Conservation (phyloP, 306 rosid genomes). For the Crataegus laevigata region DNA sequence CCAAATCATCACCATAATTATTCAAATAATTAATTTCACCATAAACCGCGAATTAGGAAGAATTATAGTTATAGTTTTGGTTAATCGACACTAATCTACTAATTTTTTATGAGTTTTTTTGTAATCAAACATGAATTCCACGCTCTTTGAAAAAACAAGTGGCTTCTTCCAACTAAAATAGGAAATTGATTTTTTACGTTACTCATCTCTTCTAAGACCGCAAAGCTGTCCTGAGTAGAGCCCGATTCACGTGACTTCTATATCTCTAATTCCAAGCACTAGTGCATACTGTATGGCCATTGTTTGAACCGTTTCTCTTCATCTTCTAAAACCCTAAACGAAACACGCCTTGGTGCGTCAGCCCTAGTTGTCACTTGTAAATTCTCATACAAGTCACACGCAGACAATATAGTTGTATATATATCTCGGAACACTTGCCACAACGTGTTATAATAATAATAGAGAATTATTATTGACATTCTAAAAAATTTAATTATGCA, state of each 20-base stretch:
- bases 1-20: neutral
- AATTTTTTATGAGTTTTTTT: neutral
- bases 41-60: neutral
- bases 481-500: too few species aligned
- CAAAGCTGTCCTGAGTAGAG: neutral
- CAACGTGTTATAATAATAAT: too few species aligned
- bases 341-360: conserved; percentile 20
- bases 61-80: too few species aligned
- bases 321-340: neutral
- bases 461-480: too few species aligned
- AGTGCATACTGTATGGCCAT: neutral
- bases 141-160: neutral
- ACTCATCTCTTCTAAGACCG: neutral
- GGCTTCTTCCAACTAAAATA: neutral
- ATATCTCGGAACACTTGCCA: neutral
- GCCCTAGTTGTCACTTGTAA: neutral
- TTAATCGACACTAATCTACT: neutral
- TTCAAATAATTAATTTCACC: neutral
- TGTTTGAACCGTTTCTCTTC: neutral
- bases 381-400: neutral
- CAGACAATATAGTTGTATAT: neutral
- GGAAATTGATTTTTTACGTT: neutral
- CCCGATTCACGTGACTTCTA: neutral
- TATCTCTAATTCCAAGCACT: neutral
- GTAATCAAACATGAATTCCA: neutral